phyloP scores from a whole-genome alignment of 768 basidiomycete genomes.

The Cystobasidium tubakii region DNA sequence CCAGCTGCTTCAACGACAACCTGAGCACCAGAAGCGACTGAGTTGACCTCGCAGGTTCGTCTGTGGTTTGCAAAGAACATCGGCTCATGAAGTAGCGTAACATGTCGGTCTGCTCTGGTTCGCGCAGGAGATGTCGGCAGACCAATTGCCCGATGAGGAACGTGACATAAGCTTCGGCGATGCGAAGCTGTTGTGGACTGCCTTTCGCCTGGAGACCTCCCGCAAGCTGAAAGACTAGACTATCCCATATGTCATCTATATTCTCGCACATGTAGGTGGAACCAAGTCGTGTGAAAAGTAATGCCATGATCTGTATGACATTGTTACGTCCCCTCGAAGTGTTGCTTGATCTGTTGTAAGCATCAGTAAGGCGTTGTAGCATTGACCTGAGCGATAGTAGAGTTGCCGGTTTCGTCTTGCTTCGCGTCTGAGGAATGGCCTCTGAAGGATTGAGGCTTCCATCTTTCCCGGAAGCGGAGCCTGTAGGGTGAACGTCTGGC shows the following conservation, averaged over 20 bases:
- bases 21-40: background rate
- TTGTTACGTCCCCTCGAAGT: conserved; percentile 72
- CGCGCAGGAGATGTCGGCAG: background rate
- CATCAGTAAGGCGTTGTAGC: conserved; percentile 68
- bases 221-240: background rate
- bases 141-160: background rate
- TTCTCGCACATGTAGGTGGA: conserved; percentile 51
- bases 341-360: conserved; percentile 68
- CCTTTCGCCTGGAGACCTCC: background rate
- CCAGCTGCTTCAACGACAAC: background rate
- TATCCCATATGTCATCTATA: background rate
- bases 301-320: conserved; percentile 79
- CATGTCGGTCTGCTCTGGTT: background rate
- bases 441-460: conserved; percentile 56
- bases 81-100: background rate
- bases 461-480: conserved; percentile 53
- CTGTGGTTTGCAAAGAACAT: background rate
- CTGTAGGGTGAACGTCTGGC: conserved; percentile 60
- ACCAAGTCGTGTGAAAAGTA: conserved; percentile 70
- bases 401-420: conserved; percentile 59
- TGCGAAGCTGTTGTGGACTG: background rate
- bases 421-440: conserved; percentile 52
- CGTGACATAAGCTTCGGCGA: background rate
- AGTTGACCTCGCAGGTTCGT: background rate
- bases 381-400: conserved; percentile 71